Evolutionary conservation across 805 yeast species (phyloP), one percentile per base, ranked within the genome.

Genomic region (Vanderwaltozyma verrucispora): DNA sequence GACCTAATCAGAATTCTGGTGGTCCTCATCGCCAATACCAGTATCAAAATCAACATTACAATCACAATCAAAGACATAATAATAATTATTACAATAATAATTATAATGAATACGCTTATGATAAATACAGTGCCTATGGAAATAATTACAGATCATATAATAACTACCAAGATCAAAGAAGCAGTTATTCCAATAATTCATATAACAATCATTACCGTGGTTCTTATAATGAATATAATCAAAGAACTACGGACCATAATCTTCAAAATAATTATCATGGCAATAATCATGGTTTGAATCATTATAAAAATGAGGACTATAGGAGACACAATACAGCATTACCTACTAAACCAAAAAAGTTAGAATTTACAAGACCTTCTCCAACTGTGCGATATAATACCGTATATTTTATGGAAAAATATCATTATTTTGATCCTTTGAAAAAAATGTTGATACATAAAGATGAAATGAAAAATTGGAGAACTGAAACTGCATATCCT

Each of bases 381-480:
- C 51, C 57, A 2, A 38, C 25, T 13, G 16, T 51, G 19, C 43
- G 43, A 20, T 56, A 55, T 41, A 40, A 45, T 28, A 40, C 43
- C 26, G 53, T 49, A 14, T 26, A 15, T n/a, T 47, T 50, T 32
- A 50, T 30, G 16, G 34, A 47, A 4, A 56, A 59, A 32, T 54
- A 49, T 33, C 62, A 59, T 36, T 59, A 59, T 38, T 50, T 54
- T 34, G 57, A 57, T 38, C 51, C 54, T 4, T 28, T 42, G 5
- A 28, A 37, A n/a, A 44, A 45, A 30, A 33, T 14, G 23, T 39
- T 59, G 20, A 33, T 45, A 12, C 50, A 59, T 41, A 40, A 28
- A 13, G 42, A 45, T 13, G 48, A 44, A 20, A 53, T 56, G 54
- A 31, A 32, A 6, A 36, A 45, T 8, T 58, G 62, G 62, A 30